These are phyloP conservation scores for Ogataea polymorpha DNA, from an alignment of 805 yeast species.

Conservation along the genomic window DNA sequence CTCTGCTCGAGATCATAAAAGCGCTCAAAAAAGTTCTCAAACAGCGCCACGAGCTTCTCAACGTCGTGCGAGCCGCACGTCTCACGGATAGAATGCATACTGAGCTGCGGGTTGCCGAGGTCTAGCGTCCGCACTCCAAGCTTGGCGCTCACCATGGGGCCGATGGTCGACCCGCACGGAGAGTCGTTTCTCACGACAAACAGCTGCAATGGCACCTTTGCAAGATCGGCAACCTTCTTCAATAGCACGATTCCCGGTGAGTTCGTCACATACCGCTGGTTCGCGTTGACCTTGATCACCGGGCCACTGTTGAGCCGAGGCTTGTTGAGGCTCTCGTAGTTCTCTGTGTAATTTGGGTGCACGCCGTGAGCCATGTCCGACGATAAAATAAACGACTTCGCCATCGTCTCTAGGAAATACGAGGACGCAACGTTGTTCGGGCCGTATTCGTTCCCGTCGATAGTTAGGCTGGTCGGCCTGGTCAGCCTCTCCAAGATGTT, in stretches of 20 bases:
- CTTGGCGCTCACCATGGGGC: conserved; percentile 86
- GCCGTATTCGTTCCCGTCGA: conserved; percentile 33
- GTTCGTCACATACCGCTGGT: conserved; percentile 93
- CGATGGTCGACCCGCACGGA: conserved; percentile 95
- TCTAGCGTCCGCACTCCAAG: conserved; percentile 86
- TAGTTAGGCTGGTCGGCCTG: conserved; percentile 39
- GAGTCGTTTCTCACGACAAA: conserved; percentile 93
- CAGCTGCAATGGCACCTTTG: conserved; percentile 79
- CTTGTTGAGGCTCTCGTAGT: conserved; percentile 73
- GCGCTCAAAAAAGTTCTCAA: conserved; percentile 56
- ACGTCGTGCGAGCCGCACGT: conserved; percentile 83
- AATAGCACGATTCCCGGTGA: conserved; percentile 81
- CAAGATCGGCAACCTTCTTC: conserved; percentile 64
- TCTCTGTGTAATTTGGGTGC: conserved; percentile 82
- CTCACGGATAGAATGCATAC: conserved; percentile 93
- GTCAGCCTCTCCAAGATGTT: conserved; percentile 71
- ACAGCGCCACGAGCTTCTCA: conserved; percentile 56
- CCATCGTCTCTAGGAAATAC: conserved; percentile 50
- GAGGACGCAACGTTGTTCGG: conserved; percentile 32
- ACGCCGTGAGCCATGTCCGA: conserved; percentile 98
- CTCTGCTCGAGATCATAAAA: conserved; percentile 40
- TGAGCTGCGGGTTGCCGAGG: conserved; percentile 85
- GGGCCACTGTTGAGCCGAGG: conserved; percentile 89
- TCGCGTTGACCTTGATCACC: conserved; percentile 89
- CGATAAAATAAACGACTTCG: conserved; percentile 83